A percentile compares a stretch with the other conserved stretches of the same genome.
These are phyloP conservation scores for Amylostereum areolatum DNA, from an alignment of 1,284 basidiomycete genomes.

Conservation along the genomic window DNA sequence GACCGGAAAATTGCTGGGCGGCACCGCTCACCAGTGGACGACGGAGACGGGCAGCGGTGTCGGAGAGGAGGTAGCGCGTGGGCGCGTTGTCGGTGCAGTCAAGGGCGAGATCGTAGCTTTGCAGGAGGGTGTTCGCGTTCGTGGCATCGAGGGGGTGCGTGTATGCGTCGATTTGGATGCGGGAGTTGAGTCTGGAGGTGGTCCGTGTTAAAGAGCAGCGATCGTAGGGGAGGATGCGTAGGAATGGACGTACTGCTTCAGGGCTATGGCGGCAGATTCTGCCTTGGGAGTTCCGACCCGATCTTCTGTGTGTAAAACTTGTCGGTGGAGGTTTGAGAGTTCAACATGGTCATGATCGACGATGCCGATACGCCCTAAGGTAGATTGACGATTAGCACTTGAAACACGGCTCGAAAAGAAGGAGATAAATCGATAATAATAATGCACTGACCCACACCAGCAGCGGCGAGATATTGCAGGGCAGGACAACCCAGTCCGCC, in stretches of 20 bases:
- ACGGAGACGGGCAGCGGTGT: constrained; percentile 69
- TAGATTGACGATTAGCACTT: background rate
- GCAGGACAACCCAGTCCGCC: constrained; percentile 96
- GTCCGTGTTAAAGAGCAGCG: constrained; percentile 2
- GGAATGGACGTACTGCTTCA: constrained; percentile 45
- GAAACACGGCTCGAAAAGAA: background rate
- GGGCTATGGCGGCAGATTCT: constrained; percentile 68
- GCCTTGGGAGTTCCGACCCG: constrained; percentile 83
- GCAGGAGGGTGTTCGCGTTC: constrained; percentile 60
- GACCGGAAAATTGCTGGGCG: constrained; percentile 89
- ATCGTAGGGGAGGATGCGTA: background rate
- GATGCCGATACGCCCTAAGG: constrained; percentile 73
- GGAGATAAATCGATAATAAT: too few relatives aligned
- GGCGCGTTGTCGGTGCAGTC: constrained; percentile 96
- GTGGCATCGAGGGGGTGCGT: constrained; percentile 46
- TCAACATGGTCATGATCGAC: constrained; percentile 92
- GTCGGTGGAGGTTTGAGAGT: constrained; percentile 89
- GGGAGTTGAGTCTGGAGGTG: constrained; percentile 63
- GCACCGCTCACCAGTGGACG: constrained; percentile 90
- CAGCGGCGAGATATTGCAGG: constrained; percentile 88
- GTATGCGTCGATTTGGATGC: constrained; percentile 48
- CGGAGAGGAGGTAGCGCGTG: constrained; percentile 93
- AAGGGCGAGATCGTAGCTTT: constrained; percentile 71
- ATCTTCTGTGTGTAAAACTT: constrained; percentile 83
- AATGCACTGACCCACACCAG: constrained; percentile 85